Evolutionary conservation across 1,284 basidiomycete genomes (phyloP).

Genomic region (Melampsora americana): DNA sequence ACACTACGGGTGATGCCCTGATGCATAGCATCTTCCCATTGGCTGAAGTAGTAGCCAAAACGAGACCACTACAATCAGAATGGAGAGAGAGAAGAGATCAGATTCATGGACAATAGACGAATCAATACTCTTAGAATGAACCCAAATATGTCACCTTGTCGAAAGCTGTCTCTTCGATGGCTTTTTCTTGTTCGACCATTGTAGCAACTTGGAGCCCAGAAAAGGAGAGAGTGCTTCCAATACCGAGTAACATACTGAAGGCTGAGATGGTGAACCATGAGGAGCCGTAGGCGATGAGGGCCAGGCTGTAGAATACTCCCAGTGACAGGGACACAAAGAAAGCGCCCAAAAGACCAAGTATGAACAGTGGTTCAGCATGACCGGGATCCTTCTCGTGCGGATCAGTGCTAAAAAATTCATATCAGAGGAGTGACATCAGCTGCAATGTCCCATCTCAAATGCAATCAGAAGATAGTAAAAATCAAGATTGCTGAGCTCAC

Average conservation of each 20-base stretch:
- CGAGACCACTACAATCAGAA: constrained; percentile 16
- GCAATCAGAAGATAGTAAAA: neutral
- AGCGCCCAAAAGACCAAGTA: constrained; percentile 13
- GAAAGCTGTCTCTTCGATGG: constrained; percentile 20
- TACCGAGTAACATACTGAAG: constrained; percentile 6
- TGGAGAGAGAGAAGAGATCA: neutral
- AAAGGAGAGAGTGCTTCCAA: neutral
- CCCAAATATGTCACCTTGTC: constrained; percentile 2
- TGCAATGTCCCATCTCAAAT: too few relatives aligned
- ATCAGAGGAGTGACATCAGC: too few relatives aligned
- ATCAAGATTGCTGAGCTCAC: constrained; percentile 6
- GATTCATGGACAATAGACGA: neutral
- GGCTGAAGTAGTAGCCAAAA: constrained; percentile 31
- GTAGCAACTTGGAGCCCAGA: neutral
- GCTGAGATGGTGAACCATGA: constrained; percentile 26
- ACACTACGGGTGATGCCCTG: neutral
- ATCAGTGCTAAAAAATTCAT: neutral
- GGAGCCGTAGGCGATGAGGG: neutral
- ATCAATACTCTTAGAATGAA: too few relatives aligned
- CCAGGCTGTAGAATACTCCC: constrained; percentile 11
- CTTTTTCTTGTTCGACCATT: neutral
- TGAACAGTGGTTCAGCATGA: constrained; percentile 1
- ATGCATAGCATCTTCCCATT: constrained; percentile 29
- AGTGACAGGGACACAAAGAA: constrained; percentile 20
- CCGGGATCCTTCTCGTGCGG: constrained; percentile 4